Conservation (phyloP, 164 flowering plant genomes). For the Magnolia changhungtana region DNA sequence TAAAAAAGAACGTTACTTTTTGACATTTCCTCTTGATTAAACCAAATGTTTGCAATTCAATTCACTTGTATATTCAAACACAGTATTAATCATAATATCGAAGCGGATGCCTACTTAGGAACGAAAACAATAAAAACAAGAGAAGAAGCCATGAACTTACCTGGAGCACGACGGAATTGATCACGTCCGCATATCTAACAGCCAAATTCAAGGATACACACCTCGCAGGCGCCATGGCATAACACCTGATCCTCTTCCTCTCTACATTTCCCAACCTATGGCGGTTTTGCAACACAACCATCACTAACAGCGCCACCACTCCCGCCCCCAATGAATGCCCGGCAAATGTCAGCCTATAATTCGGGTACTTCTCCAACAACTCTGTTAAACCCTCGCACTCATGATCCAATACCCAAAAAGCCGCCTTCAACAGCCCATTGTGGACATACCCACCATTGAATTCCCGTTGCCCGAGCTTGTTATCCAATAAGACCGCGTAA, state of each 20-base stretch:
- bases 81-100: not conserved
- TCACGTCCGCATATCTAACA: constrained; percentile 74
- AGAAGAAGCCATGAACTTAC: constrained; percentile 23
- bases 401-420: constrained; percentile 66
- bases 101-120: not conserved
- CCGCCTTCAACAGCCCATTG: constrained; percentile 91
- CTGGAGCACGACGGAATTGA: constrained; percentile 74
- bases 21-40: not conserved
- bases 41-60: not conserved
- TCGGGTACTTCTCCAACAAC: constrained; percentile 54
- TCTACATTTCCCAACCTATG: constrained; percentile 53
- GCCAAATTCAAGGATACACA: constrained; percentile 69
- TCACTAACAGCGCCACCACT: constrained; percentile 51
- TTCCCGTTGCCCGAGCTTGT: constrained; percentile 72
- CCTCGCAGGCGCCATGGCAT: constrained; percentile 65
- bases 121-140: not conserved
- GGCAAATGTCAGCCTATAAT: constrained; percentile 72
- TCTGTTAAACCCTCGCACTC: constrained; percentile 62
- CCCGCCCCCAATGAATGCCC: constrained; percentile 95
- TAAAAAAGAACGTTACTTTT: not conserved
- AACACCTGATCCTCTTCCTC: constrained; percentile 60
- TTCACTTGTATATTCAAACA: not conserved
- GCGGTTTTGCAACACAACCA: constrained; percentile 50
- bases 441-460: constrained; percentile 97
- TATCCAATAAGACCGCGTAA: constrained; percentile 73